Conservation (phyloP, 1,139 yeast species). For the Debaryomyces robertsiae region DNA sequence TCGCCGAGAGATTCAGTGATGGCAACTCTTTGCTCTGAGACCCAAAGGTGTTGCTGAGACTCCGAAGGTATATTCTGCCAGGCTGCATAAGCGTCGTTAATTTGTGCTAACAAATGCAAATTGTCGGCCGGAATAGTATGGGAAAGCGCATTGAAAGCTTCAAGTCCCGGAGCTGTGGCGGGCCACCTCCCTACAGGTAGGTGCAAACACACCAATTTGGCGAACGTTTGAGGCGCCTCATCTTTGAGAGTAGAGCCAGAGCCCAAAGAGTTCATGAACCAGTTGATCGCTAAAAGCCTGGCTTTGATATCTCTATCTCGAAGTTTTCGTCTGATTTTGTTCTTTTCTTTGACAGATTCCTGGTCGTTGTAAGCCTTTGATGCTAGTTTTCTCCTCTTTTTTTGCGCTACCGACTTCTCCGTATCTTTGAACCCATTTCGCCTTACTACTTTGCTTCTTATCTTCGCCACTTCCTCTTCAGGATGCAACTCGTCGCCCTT, state of each 20-base stretch:
- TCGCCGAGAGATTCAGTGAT: slow-evolving; percentile 16
- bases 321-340: slow-evolving; percentile 22
- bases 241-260: slow-evolving; percentile 3
- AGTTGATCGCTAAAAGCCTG: slow-evolving; percentile 19
- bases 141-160: slow-evolving; percentile 10
- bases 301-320: slow-evolving; percentile 26
- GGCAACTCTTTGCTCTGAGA: slow-evolving; percentile 13
- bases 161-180: slow-evolving; percentile 16
- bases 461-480: slow-evolving; percentile 16
- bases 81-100: slow-evolving; percentile 14
- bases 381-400: slow-evolving; percentile 4
- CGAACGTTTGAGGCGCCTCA: slow-evolving; percentile 14
- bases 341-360: slow-evolving; percentile 20
- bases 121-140: slow-evolving; percentile 9
- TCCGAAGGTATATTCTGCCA: slow-evolving; percentile 14
- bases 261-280: slow-evolving; percentile 21
- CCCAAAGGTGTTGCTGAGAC: slow-evolving; percentile 16
- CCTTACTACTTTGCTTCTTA: slow-evolving; percentile 16
- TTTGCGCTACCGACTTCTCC: slow-evolving; percentile 3
- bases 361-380: slow-evolving; percentile 14
- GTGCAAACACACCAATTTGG: slow-evolving; percentile 18
- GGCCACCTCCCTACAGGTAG: slow-evolving; percentile 18
- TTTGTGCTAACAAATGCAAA: slow-evolving; percentile 9
- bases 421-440: slow-evolving; percentile 14
- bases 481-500: slow-evolving; percentile 26